phyloP scores from a whole-genome alignment of 1,139 yeast species.

The Blastobotrys buckinghamii region DNA sequence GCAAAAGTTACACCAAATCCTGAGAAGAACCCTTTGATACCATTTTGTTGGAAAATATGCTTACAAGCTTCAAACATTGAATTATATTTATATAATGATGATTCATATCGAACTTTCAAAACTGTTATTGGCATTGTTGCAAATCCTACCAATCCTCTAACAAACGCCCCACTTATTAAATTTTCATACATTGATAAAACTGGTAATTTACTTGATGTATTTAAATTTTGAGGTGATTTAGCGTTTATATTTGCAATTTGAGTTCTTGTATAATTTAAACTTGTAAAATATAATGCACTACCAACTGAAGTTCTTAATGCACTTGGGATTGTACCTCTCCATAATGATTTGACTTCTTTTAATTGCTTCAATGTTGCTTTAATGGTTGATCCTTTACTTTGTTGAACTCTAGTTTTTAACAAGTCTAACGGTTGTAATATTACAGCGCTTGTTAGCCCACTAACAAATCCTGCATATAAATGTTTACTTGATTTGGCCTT shows the following conservation, averaged over 20 bases:
- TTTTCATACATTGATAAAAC: slow-evolving; percentile 66
- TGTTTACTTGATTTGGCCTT: slow-evolving; percentile 35
- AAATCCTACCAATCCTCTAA: slow-evolving; percentile 78
- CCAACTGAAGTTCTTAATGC: slow-evolving; percentile 88
- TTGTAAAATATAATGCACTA: slow-evolving; percentile 76
- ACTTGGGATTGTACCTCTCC: slow-evolving; percentile 94
- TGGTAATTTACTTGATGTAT: slow-evolving; percentile 47
- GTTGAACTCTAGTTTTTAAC: slow-evolving; percentile 85
- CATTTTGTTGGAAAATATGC: slow-evolving; percentile 49
- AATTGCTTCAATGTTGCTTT: slow-evolving; percentile 32
- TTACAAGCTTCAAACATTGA: slow-evolving; percentile 58
- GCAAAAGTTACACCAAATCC: slow-evolving; percentile 86
- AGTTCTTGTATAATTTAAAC: slow-evolving; percentile 57
- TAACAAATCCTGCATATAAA: slow-evolving; percentile 74
- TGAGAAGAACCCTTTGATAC: slow-evolving; percentile 65
- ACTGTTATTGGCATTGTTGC: slow-evolving; percentile 97
- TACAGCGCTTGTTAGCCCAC: slow-evolving; percentile 81
- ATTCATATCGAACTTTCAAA: slow-evolving; percentile 81
- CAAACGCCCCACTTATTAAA: slow-evolving; percentile 66
- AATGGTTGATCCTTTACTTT: slow-evolving; percentile 43
- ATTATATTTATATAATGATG: slow-evolving; percentile 59
- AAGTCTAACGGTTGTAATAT: slow-evolving; percentile 86
- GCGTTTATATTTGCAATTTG: slow-evolving; percentile 19
- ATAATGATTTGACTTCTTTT: slow-evolving; percentile 47
- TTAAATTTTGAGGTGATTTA: neutral